Conservation (phyloP, 257 asterid genomes). For the Solanum appendiculatum region DNA sequence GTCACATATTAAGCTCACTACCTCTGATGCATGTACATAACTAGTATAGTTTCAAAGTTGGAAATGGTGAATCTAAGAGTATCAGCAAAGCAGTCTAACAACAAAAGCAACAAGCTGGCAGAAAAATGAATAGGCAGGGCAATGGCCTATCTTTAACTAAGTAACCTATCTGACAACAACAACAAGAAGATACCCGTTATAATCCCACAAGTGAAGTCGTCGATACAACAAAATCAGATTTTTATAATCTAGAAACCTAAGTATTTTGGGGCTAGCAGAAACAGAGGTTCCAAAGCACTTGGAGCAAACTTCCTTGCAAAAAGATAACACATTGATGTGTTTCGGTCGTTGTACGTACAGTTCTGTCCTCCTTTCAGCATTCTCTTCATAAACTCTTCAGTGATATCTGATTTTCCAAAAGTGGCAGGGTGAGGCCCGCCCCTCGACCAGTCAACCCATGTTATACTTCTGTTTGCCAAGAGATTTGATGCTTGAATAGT, state of each 20-base stretch:
- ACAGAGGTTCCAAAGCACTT: constrained; percentile 31
- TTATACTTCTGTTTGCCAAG: constrained; percentile 37
- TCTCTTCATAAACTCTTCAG: constrained; percentile 31
- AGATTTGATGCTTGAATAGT: constrained; percentile 20
- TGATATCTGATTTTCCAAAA: constrained; percentile 33
- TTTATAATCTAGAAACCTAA: constrained; percentile 21
- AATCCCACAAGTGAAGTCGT: background rate
- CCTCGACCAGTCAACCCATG: constrained; percentile 49
- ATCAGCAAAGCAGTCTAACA: background rate
- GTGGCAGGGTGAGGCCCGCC: constrained; percentile 51
- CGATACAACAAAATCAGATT: background rate
- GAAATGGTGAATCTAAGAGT: background rate
- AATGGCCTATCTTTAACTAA: background rate
- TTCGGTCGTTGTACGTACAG: constrained; percentile 24
- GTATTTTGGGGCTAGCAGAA: constrained; percentile 34
- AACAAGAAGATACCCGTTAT: background rate
- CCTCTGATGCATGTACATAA: background rate
- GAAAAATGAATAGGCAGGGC: background rate
- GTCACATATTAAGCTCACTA: background rate
- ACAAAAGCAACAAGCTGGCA: background rate
- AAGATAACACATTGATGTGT: constrained; percentile 19
- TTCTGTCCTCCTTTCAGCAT: constrained; percentile 11
- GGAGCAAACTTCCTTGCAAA: constrained; percentile 51
- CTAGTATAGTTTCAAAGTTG: background rate
- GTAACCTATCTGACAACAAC: background rate